Evolutionary conservation across 768 basidiomycete species (phyloP).

Genomic region (Leucocoprinus leucothites): DNA sequence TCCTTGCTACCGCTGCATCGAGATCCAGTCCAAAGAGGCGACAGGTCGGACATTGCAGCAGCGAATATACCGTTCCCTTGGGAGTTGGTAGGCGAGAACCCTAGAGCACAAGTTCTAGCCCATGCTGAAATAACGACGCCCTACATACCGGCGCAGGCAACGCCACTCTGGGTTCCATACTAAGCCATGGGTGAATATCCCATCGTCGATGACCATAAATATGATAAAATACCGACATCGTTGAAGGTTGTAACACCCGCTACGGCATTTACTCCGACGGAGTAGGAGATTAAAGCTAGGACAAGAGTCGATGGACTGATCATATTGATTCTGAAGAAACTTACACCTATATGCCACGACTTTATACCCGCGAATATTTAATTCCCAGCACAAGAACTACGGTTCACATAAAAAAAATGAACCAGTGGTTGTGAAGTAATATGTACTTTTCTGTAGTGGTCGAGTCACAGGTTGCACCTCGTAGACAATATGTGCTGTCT

Average conservation of each 20-base stretch:
- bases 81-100: conserved; percentile 23
- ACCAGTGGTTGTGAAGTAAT: not conserved
- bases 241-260: conserved; percentile 21
- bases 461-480: too few relatives aligned
- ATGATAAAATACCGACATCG: conserved; percentile 6
- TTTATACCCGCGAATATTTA: not conserved
- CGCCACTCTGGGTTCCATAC: conserved; percentile 16
- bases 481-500: too few relatives aligned
- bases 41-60: conserved; percentile 28
- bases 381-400: not conserved
- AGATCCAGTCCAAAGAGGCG: conserved; percentile 27
- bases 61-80: conserved; percentile 28
- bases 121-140: not conserved
- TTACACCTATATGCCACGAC: not conserved
- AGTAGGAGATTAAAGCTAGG: not conserved
- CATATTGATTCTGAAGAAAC: not conserved
- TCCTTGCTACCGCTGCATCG: conserved; percentile 25
- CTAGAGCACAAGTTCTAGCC: not conserved
- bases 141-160: conserved; percentile 9
- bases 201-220: not conserved
- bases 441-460: too few relatives aligned
- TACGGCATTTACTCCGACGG: conserved; percentile 15
- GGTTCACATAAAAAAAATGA: not conserved
- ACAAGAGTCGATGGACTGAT: not conserved
- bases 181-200: not conserved